A percentile compares a stretch with the other conserved stretches of the same genome.
phyloP scores from a whole-genome alignment of 768 basidiomycete genomes.

The Auriscalpium microsporum region DNA sequence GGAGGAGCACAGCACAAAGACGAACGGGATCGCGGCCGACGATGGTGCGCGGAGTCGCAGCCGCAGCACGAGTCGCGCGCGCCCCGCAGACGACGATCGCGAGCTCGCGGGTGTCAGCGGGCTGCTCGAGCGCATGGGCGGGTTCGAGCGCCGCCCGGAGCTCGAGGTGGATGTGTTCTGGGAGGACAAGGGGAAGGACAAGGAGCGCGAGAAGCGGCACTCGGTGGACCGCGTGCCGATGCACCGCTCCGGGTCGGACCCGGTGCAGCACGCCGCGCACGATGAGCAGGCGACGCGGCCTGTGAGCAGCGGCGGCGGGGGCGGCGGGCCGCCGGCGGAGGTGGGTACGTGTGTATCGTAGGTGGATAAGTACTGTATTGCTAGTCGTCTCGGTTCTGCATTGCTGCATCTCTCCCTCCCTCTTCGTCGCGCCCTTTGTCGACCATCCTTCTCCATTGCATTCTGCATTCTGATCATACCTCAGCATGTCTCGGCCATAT shows the following conservation, averaged over 20 bases:
- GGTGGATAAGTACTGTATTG: neutral
- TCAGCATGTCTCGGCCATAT: no score
- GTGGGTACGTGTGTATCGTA: neutral
- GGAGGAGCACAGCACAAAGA: neutral
- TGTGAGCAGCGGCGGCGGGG: neutral
- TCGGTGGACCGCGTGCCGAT: neutral
- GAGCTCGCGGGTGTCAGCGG: neutral
- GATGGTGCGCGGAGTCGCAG: neutral
- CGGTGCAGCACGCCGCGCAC: neutral
- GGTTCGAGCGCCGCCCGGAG: neutral
- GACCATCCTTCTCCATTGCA: neutral
- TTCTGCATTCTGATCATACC: no score
- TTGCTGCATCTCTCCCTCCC: neutral
- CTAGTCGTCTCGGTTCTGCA: neutral
- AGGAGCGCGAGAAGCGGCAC: neutral
- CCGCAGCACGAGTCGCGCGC: neutral
- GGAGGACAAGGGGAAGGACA: neutral
- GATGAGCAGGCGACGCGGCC: neutral
- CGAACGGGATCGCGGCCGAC: conserved; percentile 1
- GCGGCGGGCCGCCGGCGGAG: neutral
- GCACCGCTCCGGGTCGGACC: conserved; percentile 4
- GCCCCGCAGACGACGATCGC: neutral
- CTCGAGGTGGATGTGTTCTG: neutral
- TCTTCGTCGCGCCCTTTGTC: neutral
- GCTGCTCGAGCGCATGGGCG: conserved; percentile 1